Evolutionary conservation across 2,329 filamentous ascomycete genomes (phyloP).

Genomic region (Geosmithia putterillii): DNA sequence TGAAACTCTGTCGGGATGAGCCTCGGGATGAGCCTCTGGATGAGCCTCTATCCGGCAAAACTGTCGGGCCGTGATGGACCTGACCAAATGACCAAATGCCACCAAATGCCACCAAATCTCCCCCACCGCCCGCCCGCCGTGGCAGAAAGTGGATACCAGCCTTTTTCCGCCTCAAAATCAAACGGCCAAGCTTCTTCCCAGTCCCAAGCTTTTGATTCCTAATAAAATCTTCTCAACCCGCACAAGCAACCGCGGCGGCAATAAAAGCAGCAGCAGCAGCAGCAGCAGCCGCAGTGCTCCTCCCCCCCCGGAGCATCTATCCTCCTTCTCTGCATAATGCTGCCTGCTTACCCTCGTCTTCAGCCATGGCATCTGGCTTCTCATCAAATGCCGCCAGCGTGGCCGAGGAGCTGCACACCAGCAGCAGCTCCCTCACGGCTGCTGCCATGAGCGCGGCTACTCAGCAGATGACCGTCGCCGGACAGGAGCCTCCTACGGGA

Average conservation of each 20-base stretch:
- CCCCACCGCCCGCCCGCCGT: background rate
- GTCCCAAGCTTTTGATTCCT: background rate
- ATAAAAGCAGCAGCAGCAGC: background rate
- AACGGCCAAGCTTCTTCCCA: background rate
- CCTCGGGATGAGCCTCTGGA: too few species aligned
- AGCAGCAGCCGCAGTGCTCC: background rate
- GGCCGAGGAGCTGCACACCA: conserved; percentile 9
- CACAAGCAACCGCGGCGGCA: background rate
- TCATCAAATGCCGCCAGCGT: conserved; percentile 1
- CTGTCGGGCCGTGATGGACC: background rate
- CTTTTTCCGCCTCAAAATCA: background rate
- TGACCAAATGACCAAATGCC: too few species aligned
- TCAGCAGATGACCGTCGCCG: conserved; percentile 16
- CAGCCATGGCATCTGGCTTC: conserved; percentile 23
- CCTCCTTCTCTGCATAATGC: conserved; percentile 23
- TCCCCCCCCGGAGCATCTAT: too few species aligned
- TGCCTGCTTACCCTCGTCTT: conserved; percentile 15
- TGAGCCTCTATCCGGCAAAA: background rate
- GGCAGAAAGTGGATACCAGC: background rate
- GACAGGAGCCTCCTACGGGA: conserved; percentile 25
- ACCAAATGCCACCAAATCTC: too few species aligned
- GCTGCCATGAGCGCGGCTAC: conserved; percentile 23
- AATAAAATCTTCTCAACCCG: background rate
- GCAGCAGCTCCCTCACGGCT: conserved; percentile 13
- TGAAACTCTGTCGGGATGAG: too few species aligned